Evolutionary conservation across 2,329 filamentous ascomycete species (phyloP).

Genomic region (Arthroderma sp.): DNA sequence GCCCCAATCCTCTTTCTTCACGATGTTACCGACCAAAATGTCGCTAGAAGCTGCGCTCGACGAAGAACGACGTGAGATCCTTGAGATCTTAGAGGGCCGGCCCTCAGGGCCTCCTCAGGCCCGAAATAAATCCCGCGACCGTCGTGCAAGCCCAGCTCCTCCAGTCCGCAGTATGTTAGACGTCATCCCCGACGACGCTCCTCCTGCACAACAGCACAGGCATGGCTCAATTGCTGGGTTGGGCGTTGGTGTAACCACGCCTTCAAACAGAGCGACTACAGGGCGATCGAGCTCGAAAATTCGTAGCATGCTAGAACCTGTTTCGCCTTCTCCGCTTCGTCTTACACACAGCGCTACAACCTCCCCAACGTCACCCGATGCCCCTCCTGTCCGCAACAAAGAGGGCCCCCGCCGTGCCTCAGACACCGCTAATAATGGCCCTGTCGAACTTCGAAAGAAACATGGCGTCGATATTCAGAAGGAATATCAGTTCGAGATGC

Average conservation of each 20-base stretch:
- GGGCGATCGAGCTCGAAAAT: slow-evolving; percentile 9
- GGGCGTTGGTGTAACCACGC: slow-evolving; percentile 22
- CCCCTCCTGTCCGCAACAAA: slow-evolving; percentile 18
- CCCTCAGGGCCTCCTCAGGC: slow-evolving; percentile 12
- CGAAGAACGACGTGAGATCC: slow-evolving; percentile 61
- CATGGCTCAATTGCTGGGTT: slow-evolving; percentile 29
- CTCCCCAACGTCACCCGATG: slow-evolving; percentile 21
- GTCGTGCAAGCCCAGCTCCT: slow-evolving; percentile 47
- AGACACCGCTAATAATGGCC: slow-evolving; percentile 16
- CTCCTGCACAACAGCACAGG: slow-evolving; percentile 12
- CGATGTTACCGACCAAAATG: slow-evolving; percentile 37
- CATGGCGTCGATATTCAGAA: slow-evolving; percentile 18
- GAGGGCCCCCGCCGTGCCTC: slow-evolving; percentile 25
- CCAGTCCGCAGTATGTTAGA: slow-evolving; percentile 58
- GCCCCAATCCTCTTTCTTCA: neutral
- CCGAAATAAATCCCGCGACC: slow-evolving; percentile 34
- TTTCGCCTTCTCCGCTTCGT: slow-evolving; percentile 21
- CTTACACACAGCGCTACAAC: slow-evolving; percentile 20
- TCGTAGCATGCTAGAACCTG: slow-evolving; percentile 27
- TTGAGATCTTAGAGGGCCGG: slow-evolving; percentile 51
- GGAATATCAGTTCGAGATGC: slow-evolving; percentile 33
- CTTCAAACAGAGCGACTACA: slow-evolving; percentile 13
- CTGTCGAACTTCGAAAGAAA: slow-evolving; percentile 14
- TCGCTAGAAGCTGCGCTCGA: slow-evolving; percentile 66
- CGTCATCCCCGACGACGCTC: slow-evolving; percentile 33